These are phyloP conservation scores for Ottelia alismoides DNA, from an alignment of 106 monocot genomes.

Conservation along the genomic window DNA sequence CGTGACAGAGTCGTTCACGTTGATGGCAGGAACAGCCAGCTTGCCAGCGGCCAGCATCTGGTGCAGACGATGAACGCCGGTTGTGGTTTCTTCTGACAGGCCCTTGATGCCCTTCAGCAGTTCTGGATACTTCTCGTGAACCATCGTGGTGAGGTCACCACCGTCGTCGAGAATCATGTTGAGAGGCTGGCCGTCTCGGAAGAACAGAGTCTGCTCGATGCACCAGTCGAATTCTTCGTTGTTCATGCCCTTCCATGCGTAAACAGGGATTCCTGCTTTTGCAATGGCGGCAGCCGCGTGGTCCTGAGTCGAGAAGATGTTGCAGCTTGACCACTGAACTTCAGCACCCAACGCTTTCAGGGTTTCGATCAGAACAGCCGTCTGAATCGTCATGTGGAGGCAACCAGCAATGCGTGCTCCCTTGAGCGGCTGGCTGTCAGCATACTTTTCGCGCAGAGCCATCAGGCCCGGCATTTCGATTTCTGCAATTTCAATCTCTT, in stretches of 20 bases:
- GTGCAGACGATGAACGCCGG: constrained; percentile 50
- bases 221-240: too few relatives aligned
- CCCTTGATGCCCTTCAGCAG: constrained; percentile 51
- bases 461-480: constrained; percentile 74
- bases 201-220: too few relatives aligned
- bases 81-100: constrained; percentile 56
- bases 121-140: constrained; percentile 33
- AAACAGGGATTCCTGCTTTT: too few relatives aligned
- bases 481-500: constrained; percentile 71
- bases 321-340: too few relatives aligned
- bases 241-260: too few relatives aligned
- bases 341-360: too few relatives aligned
- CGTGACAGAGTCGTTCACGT: too few relatives aligned
- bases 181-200: too few relatives aligned
- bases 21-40: constrained; percentile 51
- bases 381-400: too few relatives aligned
- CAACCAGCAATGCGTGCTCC: constrained; percentile 51
- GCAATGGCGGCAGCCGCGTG: too few relatives aligned
- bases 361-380: too few relatives aligned
- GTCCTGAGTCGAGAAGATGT: too few relatives aligned
- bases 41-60: constrained; percentile 72
- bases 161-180: constrained; percentile 56
- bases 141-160: constrained; percentile 29
- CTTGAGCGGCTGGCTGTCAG: constrained; percentile 37
- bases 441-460: constrained; percentile 47